Percentiles rank a stretch among this genome's conserved stretches.
phyloP scores from a whole-genome alignment of 2,329 filamentous ascomycete genomes.

The Botrytis tulipae region DNA sequence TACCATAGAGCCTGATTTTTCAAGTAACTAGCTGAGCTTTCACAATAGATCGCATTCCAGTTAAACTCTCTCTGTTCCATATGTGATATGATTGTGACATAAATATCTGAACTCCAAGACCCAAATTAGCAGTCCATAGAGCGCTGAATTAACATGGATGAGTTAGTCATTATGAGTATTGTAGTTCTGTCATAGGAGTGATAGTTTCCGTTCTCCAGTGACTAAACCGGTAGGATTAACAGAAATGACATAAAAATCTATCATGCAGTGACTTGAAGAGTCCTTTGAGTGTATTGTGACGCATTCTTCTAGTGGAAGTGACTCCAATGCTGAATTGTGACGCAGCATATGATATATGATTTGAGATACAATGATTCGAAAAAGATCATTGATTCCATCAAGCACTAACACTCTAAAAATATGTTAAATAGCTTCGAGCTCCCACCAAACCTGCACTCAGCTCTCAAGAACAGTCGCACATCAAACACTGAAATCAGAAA shows the following conservation, averaged over 20 bases:
- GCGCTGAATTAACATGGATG: no score
- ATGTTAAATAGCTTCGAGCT: background rate
- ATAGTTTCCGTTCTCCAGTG: no score
- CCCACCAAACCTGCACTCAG: no score
- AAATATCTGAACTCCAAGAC: no score
- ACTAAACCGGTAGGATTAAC: rapidly evolving
- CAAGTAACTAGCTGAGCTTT: rapidly evolving
- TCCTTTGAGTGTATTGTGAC: no score
- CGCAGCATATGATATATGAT: background rate
- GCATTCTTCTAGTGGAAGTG: background rate
- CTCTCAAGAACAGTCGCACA: no score
- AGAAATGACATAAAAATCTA: background rate
- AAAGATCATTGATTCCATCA: background rate
- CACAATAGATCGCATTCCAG: background rate
- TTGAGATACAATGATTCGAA: background rate
- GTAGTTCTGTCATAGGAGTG: no score
- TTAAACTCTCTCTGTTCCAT: rapidly evolving
- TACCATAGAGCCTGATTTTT: background rate
- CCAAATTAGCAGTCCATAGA: no score
- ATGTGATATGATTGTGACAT: background rate
- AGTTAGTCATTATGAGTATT: no score
- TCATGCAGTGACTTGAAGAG: background rate
- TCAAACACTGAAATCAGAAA: no score
- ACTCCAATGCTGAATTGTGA: background rate
- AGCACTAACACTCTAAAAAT: background rate